Evolutionary conservation across 495 filamentous ascomycete species (phyloP).

Genomic region (Chaetomium fimeti): DNA sequence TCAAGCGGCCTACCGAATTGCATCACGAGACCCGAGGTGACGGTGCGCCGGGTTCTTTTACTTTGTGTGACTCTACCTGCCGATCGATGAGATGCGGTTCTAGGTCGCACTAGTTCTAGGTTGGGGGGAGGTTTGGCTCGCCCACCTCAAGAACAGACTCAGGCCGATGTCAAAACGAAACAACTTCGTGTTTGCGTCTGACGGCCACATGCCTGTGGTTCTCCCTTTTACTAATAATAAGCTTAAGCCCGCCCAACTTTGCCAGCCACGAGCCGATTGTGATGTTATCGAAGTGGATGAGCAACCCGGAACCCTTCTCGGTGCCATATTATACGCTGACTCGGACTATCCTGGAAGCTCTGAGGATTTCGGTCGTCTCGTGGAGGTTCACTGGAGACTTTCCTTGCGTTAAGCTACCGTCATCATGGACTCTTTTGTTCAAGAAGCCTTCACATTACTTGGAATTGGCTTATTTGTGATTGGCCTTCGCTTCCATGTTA

Average conservation of each 20-base stretch:
- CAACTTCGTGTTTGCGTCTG: too few species aligned
- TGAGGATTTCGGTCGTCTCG: not conserved
- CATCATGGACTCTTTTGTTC: constrained; percentile 41
- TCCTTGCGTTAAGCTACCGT: not conserved
- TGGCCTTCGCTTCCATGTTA: constrained; percentile 47
- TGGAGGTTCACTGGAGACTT: not conserved
- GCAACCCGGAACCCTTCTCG: too few species aligned
- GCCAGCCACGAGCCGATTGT: not conserved
- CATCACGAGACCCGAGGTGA: not conserved
- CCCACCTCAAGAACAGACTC: not conserved
- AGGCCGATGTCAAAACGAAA: too few species aligned
- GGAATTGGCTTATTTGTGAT: constrained; percentile 52
- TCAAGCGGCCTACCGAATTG: not conserved
- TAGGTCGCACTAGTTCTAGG: not conserved
- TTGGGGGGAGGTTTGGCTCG: not conserved
- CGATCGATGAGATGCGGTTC: not conserved
- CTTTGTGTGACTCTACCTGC: not conserved
- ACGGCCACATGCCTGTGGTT: too few species aligned
- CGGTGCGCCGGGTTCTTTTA: not conserved
- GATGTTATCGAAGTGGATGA: too few species aligned
- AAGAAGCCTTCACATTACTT: constrained; percentile 55
- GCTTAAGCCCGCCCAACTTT: too few species aligned
- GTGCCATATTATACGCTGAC: too few species aligned
- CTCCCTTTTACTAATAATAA: too few species aligned
- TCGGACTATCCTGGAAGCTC: not conserved